Conservation (phyloP, 129 eudicot genomes). For the Chrysanthemum lavandulifolium region DNA sequence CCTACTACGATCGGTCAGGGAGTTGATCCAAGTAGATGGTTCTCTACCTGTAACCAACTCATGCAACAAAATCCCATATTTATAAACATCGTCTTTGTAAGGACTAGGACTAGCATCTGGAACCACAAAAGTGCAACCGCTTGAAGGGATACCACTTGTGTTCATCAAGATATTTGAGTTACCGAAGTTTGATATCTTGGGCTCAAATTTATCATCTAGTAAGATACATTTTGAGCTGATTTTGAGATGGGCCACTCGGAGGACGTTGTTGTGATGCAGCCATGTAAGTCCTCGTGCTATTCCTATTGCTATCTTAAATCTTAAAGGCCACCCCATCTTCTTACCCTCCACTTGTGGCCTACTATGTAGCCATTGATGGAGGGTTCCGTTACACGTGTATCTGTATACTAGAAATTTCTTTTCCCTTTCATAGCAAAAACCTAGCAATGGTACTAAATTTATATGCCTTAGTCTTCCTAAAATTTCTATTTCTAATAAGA, state of each 20-base stretch:
- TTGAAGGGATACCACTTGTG: conserved; percentile 22
- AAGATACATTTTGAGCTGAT: conserved; percentile 46
- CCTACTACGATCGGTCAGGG: neutral
- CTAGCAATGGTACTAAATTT: conserved; percentile 47
- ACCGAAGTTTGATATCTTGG: conserved; percentile 51
- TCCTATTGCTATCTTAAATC: conserved; percentile 32
- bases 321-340: conserved; percentile 13
- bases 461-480: conserved; percentile 39
- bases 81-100: conserved; percentile 72
- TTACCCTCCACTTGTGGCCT: conserved; percentile 17
- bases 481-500: conserved; percentile 37
- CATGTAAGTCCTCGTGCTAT: conserved; percentile 54
- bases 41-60: conserved; percentile 62
- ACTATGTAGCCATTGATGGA: conserved; percentile 40
- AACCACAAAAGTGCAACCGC: conserved; percentile 17
- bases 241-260: conserved; percentile 38
- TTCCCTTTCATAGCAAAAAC: conserved; percentile 45
- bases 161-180: conserved; percentile 38
- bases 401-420: conserved; percentile 46
- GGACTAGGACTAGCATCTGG: conserved; percentile 53
- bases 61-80: conserved; percentile 72
- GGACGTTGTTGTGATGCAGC: conserved; percentile 36
- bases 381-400: conserved; percentile 51
- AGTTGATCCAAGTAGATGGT: conserved; percentile 8
- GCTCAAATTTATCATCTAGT: conserved; percentile 42